Percentiles rank a stretch among this genome's conserved stretches.
Evolutionary conservation across 805 yeast genomes (phyloP).

Genomic region (Candida maltosa): DNA sequence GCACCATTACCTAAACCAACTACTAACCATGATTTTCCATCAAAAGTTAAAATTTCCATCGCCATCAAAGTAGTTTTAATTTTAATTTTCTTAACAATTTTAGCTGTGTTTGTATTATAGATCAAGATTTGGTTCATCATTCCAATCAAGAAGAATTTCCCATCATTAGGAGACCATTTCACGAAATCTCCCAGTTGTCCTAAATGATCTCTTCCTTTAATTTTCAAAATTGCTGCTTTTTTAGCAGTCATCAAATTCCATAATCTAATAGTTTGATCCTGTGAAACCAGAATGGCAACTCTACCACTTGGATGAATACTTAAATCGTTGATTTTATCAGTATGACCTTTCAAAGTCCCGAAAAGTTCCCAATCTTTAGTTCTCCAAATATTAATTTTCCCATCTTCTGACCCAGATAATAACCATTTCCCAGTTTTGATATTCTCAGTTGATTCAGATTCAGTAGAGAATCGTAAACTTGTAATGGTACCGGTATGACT

Average conservation of each 20-base stretch:
- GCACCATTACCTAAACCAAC: slow-evolving; percentile 72
- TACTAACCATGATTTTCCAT: slow-evolving; percentile 54
- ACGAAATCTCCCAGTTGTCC: slow-evolving; percentile 65
- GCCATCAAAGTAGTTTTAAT: slow-evolving; percentile 64
- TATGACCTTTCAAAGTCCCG: slow-evolving; percentile 86
- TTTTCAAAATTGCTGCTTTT: slow-evolving; percentile 81
- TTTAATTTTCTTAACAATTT: slow-evolving; percentile 50
- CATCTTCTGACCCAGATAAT: slow-evolving; percentile 86
- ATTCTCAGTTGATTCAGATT: slow-evolving; percentile 18
- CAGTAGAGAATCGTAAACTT: slow-evolving; percentile 65
- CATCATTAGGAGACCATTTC: slow-evolving; percentile 63
- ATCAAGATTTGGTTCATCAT: slow-evolving; percentile 61
- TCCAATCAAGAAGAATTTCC: slow-evolving; percentile 76
- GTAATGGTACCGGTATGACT: slow-evolving; percentile 90
- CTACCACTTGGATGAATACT: slow-evolving; percentile 89
- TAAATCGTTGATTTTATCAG: slow-evolving; percentile 76
- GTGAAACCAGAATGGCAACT: slow-evolving; percentile 85
- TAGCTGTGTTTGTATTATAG: slow-evolving; percentile 62
- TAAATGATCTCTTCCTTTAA: slow-evolving; percentile 63
- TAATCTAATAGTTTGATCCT: slow-evolving; percentile 76
- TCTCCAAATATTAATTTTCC: slow-evolving; percentile 87
- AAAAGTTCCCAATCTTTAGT: slow-evolving; percentile 95
- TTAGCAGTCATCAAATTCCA: slow-evolving; percentile 98
- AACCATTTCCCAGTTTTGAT: slow-evolving; percentile 79
- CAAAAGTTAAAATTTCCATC: slow-evolving; percentile 48